These are phyloP conservation scores for Lepidium aucheri DNA, from an alignment of 345 rosid genomes.

Conservation along the genomic window DNA sequence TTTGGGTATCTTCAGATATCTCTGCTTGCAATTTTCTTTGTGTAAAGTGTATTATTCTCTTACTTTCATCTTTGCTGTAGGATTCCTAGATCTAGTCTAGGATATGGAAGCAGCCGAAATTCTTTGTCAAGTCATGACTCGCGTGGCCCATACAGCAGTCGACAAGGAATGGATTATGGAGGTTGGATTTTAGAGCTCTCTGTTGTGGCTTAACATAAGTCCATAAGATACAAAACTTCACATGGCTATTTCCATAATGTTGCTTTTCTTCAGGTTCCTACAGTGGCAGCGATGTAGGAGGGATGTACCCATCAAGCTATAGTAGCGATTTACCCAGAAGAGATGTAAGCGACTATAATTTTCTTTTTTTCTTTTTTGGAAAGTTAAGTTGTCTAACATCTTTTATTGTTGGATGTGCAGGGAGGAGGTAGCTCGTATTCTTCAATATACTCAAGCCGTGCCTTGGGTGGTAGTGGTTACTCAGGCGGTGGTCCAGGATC, in stretches of 20 bases:
- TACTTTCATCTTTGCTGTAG: constrained; percentile 35
- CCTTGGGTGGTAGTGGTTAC: constrained; percentile 70
- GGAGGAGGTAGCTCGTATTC: constrained; percentile 89
- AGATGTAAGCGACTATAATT: constrained; percentile 46
- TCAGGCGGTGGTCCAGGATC: constrained; percentile 87
- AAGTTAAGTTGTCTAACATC: not conserved
- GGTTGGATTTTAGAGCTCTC: constrained; percentile 31
- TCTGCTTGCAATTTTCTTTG: not conserved
- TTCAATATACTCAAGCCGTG: constrained; percentile 74
- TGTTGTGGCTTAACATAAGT: constrained; percentile 9
- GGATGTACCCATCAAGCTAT: constrained; percentile 65
- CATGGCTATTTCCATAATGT: not conserved
- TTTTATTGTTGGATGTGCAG: constrained; percentile 27
- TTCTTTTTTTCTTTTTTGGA: not conserved
- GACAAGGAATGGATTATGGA: constrained; percentile 78
- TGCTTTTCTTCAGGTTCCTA: constrained; percentile 58
- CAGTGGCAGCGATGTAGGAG: constrained; percentile 58
- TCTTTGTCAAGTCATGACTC: constrained; percentile 69
- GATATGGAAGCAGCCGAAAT: constrained; percentile 78
- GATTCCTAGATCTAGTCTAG: constrained; percentile 68
- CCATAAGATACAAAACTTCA: not conserved
- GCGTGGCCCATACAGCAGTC: constrained; percentile 68
- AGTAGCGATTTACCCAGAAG: constrained; percentile 58
- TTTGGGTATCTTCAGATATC: not conserved
- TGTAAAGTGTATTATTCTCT: not conserved